Evolutionary conservation across 2,329 filamentous ascomycete genomes (phyloP).

Genomic region (Trichoderma simmonsii): DNA sequence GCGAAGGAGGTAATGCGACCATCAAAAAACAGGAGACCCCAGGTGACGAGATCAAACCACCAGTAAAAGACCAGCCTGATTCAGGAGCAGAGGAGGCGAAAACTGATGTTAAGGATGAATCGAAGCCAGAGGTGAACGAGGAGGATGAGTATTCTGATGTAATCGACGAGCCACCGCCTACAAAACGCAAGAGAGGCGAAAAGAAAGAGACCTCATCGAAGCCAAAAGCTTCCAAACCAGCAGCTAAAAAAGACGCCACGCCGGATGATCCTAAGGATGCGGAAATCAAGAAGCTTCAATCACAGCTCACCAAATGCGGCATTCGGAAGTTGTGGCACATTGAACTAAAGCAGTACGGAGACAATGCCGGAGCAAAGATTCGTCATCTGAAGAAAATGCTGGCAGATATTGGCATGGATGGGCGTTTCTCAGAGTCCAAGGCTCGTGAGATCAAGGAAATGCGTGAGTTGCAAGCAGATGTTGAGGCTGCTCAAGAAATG

Average conservation of each 20-base stretch:
- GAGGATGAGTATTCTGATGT: conserved; percentile 50
- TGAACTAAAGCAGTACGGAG: conserved; percentile 71
- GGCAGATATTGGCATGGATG: conserved; percentile 79
- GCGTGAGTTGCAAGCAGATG: conserved; percentile 77
- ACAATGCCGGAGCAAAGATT: conserved; percentile 75
- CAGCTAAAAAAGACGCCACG: conserved; percentile 30
- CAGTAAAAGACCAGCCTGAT: neutral
- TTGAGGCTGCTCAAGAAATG: conserved; percentile 81
- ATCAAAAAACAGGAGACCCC: conserved; percentile 17
- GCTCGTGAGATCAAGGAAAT: conserved; percentile 84
- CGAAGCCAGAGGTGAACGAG: conserved; percentile 27
- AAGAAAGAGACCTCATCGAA: conserved; percentile 30
- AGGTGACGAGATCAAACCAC: conserved; percentile 8
- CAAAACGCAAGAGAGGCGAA: conserved; percentile 55
- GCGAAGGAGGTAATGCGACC: neutral
- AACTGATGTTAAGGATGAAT: conserved; percentile 17
- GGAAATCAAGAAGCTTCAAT: conserved; percentile 85
- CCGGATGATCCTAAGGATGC: conserved; percentile 61
- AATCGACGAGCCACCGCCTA: conserved; percentile 67
- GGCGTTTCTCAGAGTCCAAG: conserved; percentile 80
- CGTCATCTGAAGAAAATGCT: conserved; percentile 76
- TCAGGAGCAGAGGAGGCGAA: conserved; percentile 19
- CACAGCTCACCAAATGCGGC: conserved; percentile 84
- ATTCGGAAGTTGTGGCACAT: conserved; percentile 88
- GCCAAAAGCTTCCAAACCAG: conserved; percentile 28